These are phyloP conservation scores for Choiromyces venosus DNA, from an alignment of 495 filamentous ascomycete genomes.

Conservation along the genomic window DNA sequence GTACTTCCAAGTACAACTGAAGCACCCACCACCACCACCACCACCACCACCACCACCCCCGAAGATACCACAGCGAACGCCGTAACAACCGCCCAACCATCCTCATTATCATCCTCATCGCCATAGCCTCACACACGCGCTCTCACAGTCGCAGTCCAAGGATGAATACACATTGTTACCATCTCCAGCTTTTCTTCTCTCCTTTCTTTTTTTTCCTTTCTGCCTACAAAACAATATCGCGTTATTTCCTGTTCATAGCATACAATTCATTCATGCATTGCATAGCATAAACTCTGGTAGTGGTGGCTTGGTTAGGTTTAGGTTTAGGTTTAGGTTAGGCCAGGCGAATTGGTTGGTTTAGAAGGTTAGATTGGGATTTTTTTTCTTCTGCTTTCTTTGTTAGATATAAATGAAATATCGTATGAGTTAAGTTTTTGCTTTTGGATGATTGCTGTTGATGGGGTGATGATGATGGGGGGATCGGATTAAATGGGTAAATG, in stretches of 20 bases:
- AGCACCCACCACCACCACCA: neutral
- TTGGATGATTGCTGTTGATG: too few relatives aligned
- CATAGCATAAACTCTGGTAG: neutral
- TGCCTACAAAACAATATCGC: neutral
- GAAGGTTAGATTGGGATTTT: too few relatives aligned
- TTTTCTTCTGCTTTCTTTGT: neutral
- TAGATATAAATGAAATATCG: neutral
- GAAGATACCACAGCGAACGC: neutral
- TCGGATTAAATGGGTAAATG: too few relatives aligned
- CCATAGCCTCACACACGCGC: neutral
- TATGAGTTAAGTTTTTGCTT: too few relatives aligned
- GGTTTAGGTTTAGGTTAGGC: neutral
- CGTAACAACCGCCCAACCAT: neutral
- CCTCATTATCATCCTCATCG: too few relatives aligned
- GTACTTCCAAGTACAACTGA: neutral
- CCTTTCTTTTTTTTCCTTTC: neutral
- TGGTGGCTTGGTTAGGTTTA: neutral
- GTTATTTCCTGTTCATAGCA: neutral
- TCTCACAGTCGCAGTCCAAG: neutral
- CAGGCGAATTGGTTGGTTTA: too few relatives aligned
- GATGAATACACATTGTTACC: neutral
- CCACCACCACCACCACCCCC: too few relatives aligned
- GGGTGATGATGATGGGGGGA: too few relatives aligned
- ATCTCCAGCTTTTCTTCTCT: neutral
- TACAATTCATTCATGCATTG: constrained; percentile 1